Conservation (phyloP, 495 filamentous ascomycete species). For the Geoglossum glabrum region DNA sequence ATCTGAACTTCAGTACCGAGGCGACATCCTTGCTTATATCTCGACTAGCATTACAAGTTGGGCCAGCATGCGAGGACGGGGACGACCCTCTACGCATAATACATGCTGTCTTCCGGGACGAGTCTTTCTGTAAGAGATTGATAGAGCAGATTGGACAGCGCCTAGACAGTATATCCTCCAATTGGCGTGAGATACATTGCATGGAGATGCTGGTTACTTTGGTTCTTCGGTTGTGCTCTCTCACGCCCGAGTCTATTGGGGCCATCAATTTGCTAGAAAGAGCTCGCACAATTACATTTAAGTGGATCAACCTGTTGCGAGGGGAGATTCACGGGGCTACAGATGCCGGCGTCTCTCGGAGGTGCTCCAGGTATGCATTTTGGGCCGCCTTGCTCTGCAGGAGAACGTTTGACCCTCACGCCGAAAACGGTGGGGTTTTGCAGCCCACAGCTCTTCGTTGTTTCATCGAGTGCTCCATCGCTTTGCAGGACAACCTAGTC, state of each 20-base stretch:
- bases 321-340: constrained; percentile 21
- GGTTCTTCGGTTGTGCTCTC: constrained; percentile 13
- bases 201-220: constrained; percentile 31
- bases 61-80: constrained; percentile 18
- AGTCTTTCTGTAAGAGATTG: constrained; percentile 23
- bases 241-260: constrained; percentile 3
- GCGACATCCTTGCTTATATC: constrained; percentile 20
- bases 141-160: constrained; percentile 22
- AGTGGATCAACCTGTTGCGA: constrained; percentile 28
- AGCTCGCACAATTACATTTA: constrained; percentile 9
- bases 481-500: constrained; percentile 23
- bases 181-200: constrained; percentile 30
- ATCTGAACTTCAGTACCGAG: constrained; percentile 24
- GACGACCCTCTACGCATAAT: constrained; percentile 18
- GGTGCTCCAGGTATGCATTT: constrained; percentile 23
- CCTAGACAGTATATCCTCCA: constrained; percentile 21
- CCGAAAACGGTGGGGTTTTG: constrained; percentile 1
- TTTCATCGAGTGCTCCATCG: constrained; percentile 17
- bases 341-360: constrained; percentile 20
- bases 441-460: not conserved
- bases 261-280: constrained; percentile 12
- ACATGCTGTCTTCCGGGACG: constrained; percentile 27
- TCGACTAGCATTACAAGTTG: constrained; percentile 26
- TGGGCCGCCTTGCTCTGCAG: constrained; percentile 29
- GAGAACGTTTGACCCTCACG: constrained; percentile 23